Evolutionary conservation across 352 stramenopile species (phyloP).

Genomic region (Phytophthora nicotianae): DNA sequence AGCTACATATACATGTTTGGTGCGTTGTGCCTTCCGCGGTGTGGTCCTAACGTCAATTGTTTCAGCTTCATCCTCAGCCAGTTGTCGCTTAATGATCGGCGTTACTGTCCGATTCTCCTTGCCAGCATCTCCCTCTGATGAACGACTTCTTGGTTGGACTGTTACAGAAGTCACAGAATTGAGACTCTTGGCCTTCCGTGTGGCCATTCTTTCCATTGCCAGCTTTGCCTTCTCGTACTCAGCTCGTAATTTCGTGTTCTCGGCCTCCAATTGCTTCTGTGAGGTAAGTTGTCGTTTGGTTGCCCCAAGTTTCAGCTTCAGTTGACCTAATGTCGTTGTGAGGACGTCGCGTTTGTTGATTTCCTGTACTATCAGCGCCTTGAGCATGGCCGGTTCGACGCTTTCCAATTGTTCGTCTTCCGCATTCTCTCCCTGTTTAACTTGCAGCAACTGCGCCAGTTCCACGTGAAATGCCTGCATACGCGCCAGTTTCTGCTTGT

Average conservation of each 20-base stretch:
- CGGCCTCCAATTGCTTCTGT: slow-evolving; percentile 48
- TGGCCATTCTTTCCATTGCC: slow-evolving; percentile 69
- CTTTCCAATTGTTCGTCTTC: slow-evolving; percentile 10
- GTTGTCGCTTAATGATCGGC: slow-evolving; percentile 27
- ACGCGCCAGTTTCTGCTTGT: slow-evolving; percentile 24
- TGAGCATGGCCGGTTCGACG: slow-evolving; percentile 40
- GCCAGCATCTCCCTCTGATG: slow-evolving; percentile 20
- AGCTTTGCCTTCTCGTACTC: slow-evolving; percentile 68
- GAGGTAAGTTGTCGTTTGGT: slow-evolving; percentile 47
- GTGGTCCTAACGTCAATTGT: slow-evolving; percentile 19
- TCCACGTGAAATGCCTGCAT: slow-evolving; percentile 46
- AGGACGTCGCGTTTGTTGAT: slow-evolving; percentile 35
- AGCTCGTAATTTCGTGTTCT: slow-evolving; percentile 59
- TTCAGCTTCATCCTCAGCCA: slow-evolving; percentile 18
- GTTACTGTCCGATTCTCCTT: slow-evolving; percentile 14
- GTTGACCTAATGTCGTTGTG: slow-evolving; percentile 28
- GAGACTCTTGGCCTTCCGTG: slow-evolving; percentile 33
- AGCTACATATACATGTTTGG: slow-evolving; percentile 52
- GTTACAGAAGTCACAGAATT: slow-evolving; percentile 8
- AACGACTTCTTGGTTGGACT: slow-evolving; percentile 16
- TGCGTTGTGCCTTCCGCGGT: slow-evolving; percentile 37
- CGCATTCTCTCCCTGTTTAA: slow-evolving; percentile 1
- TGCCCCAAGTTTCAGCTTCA: slow-evolving; percentile 34
- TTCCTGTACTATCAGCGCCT: slow-evolving; percentile 42
- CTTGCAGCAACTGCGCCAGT: slow-evolving; percentile 40